These are phyloP conservation scores for Pichia pseudocactophila DNA, from an alignment of 805 yeast species.

Conservation along the genomic window DNA sequence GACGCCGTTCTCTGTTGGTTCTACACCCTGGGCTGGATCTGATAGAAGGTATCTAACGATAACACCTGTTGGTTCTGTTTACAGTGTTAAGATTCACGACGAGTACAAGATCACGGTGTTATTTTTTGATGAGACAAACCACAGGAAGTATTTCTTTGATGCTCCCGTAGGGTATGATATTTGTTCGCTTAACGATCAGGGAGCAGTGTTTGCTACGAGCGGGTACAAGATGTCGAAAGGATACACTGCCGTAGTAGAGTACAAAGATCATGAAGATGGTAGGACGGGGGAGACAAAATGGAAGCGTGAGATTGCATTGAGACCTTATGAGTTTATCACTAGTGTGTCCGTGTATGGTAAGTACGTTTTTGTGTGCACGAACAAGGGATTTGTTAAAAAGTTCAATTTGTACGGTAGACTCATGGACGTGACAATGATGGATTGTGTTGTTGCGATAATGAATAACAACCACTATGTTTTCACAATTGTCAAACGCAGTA, in stretches of 20 bases:
- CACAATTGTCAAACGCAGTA: slow-evolving; percentile 28
- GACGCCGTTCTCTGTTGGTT: slow-evolving; percentile 75
- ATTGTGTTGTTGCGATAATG: slow-evolving; percentile 68
- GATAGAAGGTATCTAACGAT: slow-evolving; percentile 72
- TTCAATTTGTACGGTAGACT: slow-evolving; percentile 71
- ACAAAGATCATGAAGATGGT: slow-evolving; percentile 58
- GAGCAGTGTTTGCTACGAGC: slow-evolving; percentile 51
- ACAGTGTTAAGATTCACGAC: slow-evolving; percentile 58
- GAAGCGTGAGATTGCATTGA: slow-evolving; percentile 46
- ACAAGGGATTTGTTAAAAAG: slow-evolving; percentile 62
- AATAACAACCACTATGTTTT: slow-evolving; percentile 50
- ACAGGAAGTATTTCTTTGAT: slow-evolving; percentile 77
- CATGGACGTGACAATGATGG: slow-evolving; percentile 53
- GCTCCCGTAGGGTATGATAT: slow-evolving; percentile 66
- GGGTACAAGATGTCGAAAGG: slow-evolving; percentile 21
- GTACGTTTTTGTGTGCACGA: slow-evolving; percentile 61
- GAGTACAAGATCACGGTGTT: slow-evolving; percentile 59
- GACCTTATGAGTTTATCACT: slow-evolving; percentile 48
- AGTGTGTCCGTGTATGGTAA: slow-evolving; percentile 58
- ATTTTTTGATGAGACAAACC: slow-evolving; percentile 70
- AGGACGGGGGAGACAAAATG: slow-evolving; percentile 69
- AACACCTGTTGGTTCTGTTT: slow-evolving; percentile 72
- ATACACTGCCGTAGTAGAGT: slow-evolving; percentile 35
- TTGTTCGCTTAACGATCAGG: slow-evolving; percentile 62
- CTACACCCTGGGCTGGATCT: slow-evolving; percentile 64